Conservation (phyloP, 495 filamentous ascomycete species). For the Penicillium canariense region DNA sequence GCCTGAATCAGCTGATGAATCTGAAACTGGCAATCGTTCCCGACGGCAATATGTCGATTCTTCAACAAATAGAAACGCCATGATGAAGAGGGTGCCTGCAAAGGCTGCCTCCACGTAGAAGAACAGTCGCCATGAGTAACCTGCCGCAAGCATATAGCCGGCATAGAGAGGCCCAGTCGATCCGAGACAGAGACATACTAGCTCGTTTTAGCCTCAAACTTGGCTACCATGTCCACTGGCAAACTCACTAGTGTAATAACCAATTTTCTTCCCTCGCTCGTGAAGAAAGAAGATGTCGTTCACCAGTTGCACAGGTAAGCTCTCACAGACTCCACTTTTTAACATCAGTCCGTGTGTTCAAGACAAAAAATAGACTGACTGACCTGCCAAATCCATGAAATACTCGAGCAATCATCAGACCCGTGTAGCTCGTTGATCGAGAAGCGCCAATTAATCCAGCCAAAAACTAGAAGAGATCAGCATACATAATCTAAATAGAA, state of each 20-base stretch:
- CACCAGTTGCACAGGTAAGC: constrained; percentile 60
- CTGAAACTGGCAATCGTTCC: constrained; percentile 1
- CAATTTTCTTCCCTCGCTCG: constrained; percentile 56
- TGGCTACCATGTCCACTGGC: not conserved
- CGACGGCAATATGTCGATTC: constrained; percentile 57
- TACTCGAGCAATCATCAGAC: constrained; percentile 54
- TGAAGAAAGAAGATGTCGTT: constrained; percentile 69
- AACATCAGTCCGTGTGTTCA: not conserved
- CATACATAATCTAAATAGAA: not conserved
- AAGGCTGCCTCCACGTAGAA: constrained; percentile 66
- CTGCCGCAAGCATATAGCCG: constrained; percentile 62
- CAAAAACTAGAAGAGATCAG: constrained; percentile 41
- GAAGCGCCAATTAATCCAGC: constrained; percentile 58
- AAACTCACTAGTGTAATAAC: constrained; percentile 54
- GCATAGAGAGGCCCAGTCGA: constrained; percentile 58
- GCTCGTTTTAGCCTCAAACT: constrained; percentile 6
- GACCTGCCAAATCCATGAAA: constrained; percentile 52
- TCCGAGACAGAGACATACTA: constrained; percentile 59
- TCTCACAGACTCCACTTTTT: constrained; percentile 56
- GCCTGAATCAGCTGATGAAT: not conserved
- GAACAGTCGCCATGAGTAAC: constrained; percentile 61
- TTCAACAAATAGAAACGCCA: constrained; percentile 61
- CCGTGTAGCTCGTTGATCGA: constrained; percentile 46
- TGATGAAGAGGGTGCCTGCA: constrained; percentile 50
- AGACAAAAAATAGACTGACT: not conserved